Percentiles rank a stretch among this genome's conserved stretches.
phyloP scores from a whole-genome alignment of 345 rosid species.

The Eucalyptus regnans region DNA sequence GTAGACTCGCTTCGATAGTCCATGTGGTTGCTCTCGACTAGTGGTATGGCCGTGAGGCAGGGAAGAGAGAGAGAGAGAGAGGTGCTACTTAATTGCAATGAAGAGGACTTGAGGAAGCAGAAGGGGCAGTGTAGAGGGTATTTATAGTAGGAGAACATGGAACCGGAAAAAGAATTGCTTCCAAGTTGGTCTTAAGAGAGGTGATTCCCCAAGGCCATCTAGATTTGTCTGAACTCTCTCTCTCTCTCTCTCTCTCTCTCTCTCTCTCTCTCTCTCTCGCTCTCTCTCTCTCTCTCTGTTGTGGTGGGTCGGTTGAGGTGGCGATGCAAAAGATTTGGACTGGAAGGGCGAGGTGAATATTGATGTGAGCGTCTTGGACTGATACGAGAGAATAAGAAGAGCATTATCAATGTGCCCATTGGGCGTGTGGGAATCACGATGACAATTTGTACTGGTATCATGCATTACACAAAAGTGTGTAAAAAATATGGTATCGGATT shows the following conservation, averaged over 20 bases:
- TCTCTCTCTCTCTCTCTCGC: background rate
- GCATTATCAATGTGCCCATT: background rate
- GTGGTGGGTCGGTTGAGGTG: background rate
- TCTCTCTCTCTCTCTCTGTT: background rate
- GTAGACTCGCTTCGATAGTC: background rate
- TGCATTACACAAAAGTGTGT: background rate
- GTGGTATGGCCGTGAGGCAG: background rate
- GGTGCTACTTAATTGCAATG: background rate
- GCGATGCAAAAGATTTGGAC: background rate
- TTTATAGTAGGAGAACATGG: background rate
- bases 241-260: background rate
- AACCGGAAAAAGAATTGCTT: background rate
- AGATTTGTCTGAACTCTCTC: background rate
- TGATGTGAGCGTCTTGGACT: background rate
- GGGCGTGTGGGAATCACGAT: background rate
- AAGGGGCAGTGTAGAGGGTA: background rate
- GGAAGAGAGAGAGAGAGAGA: background rate
- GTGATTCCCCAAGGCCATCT: background rate
- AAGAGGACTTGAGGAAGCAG: background rate
- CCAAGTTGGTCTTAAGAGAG: background rate
- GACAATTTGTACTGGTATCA: background rate
- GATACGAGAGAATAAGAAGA: background rate
- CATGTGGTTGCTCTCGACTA: background rate
- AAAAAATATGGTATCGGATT: background rate
- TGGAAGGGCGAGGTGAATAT: background rate